Percentiles rank a stretch among this genome's conserved stretches.
Evolutionary conservation across 176 grass and related monocot genomes (phyloP).

Genomic region (Coix lacrymajobi): DNA sequence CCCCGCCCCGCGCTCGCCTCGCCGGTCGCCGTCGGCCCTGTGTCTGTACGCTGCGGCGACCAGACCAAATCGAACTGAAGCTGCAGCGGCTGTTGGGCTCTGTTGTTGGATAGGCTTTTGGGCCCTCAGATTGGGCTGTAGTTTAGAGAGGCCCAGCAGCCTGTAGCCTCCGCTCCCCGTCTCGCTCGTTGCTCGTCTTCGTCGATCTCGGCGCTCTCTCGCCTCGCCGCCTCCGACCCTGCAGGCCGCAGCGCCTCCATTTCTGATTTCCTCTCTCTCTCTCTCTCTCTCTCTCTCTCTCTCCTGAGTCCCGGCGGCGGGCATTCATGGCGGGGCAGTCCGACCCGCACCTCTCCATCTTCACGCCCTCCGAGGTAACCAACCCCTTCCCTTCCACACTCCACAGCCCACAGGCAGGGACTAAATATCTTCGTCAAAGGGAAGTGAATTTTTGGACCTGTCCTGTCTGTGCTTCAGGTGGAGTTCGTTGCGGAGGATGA

Average conservation of each 20-base stretch:
- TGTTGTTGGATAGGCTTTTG: background rate
- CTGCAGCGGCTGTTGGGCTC: background rate
- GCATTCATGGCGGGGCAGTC: slow-evolving; percentile 32
- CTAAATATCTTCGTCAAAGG: background rate
- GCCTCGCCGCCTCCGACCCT: background rate
- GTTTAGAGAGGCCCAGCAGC: background rate
- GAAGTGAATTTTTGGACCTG: background rate
- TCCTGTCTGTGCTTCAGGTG: slow-evolving; percentile 39
- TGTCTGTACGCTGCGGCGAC: background rate
- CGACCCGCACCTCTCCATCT: slow-evolving; percentile 68
- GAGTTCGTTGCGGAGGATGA: slow-evolving; percentile 87
- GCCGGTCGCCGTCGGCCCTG: background rate
- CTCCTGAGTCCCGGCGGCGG: background rate
- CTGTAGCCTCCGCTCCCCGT: background rate
- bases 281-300: too few species aligned
- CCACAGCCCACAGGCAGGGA: background rate
- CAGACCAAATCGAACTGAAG: background rate
- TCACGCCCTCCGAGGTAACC: slow-evolving; percentile 69
- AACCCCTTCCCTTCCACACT: background rate
- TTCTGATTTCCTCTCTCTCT: background rate
- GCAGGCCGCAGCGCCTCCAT: background rate
- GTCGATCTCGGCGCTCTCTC: background rate
- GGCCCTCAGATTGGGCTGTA: background rate
- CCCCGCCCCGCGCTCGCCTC: background rate
- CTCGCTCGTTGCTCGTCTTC: too few species aligned